phyloP scores from a whole-genome alignment of 140 eudicot species.

The Bidens hawaiensis region DNA sequence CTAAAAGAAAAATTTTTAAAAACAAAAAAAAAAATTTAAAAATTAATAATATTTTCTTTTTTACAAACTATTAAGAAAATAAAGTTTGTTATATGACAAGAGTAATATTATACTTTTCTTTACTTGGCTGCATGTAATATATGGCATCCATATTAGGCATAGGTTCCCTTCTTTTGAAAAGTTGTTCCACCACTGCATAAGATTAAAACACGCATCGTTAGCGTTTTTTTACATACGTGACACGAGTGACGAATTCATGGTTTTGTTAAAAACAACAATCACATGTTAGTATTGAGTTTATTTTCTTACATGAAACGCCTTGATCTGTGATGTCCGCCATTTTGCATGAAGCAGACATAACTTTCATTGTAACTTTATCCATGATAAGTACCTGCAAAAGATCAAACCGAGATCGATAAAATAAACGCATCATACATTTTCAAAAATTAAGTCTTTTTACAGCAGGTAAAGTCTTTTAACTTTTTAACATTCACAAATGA shows the following conservation, averaged over 20 bases:
- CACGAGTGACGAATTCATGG: constrained; percentile 1
- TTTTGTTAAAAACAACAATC: background rate
- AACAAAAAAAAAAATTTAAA: too few species aligned
- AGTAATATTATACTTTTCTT: constrained; percentile 62
- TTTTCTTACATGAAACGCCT: constrained; percentile 83
- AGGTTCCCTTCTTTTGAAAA: constrained; percentile 82
- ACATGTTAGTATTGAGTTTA: constrained; percentile 6
- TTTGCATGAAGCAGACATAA: constrained; percentile 83
- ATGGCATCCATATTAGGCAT: constrained; percentile 85
- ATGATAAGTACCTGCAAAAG: constrained; percentile 72
- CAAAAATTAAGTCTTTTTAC: background rate
- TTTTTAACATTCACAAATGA: background rate
- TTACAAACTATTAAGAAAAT: too few species aligned
- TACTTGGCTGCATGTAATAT: constrained; percentile 79
- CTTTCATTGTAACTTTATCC: constrained; percentile 93
- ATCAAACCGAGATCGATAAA: background rate
- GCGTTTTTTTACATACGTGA: background rate
- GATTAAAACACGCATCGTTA: constrained; percentile 4
- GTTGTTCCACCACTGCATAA: constrained; percentile 95
- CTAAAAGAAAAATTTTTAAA: constrained; percentile 5
- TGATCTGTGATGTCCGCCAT: too few species aligned
- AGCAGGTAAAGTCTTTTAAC: too few species aligned
- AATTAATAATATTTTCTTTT: too few species aligned
- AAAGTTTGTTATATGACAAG: background rate
- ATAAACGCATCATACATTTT: background rate